Percentiles rank a stretch among this genome's conserved stretches.
These are phyloP conservation scores for Ophiostoma perfectum DNA, from an alignment of 2,329 filamentous ascomycete species.

Conservation along the genomic window DNA sequence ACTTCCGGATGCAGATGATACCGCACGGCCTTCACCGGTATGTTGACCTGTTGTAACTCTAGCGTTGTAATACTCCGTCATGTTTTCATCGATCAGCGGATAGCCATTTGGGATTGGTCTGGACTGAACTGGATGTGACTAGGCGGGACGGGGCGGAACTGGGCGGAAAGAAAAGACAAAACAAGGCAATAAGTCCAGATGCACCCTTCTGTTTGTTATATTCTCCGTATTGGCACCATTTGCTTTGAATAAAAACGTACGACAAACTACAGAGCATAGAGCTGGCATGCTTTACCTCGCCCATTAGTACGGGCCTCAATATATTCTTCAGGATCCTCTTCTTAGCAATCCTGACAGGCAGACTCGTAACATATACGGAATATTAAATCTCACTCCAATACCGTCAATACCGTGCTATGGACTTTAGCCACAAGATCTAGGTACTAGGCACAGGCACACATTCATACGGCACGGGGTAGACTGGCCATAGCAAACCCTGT, in stretches of 20 bases:
- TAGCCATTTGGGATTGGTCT: background rate
- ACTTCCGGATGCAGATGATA: background rate
- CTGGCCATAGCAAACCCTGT: background rate
- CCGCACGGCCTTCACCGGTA: background rate
- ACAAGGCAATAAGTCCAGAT: background rate
- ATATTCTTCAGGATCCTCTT: background rate
- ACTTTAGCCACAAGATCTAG: no score
- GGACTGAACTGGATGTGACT: no score
- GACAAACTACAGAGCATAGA: background rate
- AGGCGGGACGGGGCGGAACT: no score
- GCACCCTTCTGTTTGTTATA: background rate
- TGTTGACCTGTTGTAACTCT: background rate
- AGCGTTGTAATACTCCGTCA: background rate
- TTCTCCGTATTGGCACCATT: background rate
- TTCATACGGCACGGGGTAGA: background rate
- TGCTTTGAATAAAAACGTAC: background rate
- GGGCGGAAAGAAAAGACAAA: background rate
- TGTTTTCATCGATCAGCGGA: background rate
- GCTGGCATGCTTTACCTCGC: background rate
- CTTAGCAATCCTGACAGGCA: background rate
- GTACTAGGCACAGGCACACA: no score
- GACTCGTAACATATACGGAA: background rate
- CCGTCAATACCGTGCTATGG: no score
- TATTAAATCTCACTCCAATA: background rate
- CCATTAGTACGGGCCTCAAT: background rate